Evolutionary conservation across 768 basidiomycete genomes (phyloP), one percentile per base, ranked within the genome.

Genomic region (Panaeolus cyanescens): DNA sequence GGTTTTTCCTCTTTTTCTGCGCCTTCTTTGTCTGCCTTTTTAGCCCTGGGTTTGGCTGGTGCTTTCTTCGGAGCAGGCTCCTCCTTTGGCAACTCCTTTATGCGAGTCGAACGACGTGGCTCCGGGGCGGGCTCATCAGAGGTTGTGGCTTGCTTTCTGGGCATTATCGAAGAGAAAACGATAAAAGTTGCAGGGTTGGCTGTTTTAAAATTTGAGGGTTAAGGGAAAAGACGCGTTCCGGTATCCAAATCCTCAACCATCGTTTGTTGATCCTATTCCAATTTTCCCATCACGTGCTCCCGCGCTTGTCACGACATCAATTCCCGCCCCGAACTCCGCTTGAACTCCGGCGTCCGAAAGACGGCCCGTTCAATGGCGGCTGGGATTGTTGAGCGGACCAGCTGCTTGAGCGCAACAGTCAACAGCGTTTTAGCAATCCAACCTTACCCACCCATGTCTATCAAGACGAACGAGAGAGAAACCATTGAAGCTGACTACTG

Each of bases 61-160:
- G 84, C 75, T 72, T 87, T 90, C 83, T 88, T 90, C 15, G 73
- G 75, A 34, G 72, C 70, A 5, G 77, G 73, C 37, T 72, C 86
- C 1, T 76, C 70, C 72, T 87, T 89, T 58, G 87, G 88, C 61
- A 84, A 81, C 28, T 87, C 88, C 73, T 91, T 91, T 76, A 92
- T 90, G 68, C 90, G 87, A 32, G 83, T 75, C 7, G 89, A 91
- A 75, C 90, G 90, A 72, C 90, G 89, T 34, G 89, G 89, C 69
- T 78, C 80, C 5, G 74, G 60, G 9, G 71, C 55, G 40, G 80
- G 79, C 42, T 76, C 75, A 25, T 78, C 74, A 55, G 77, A 71
- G 50, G 83, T 65, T 54, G 80, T 74, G 28, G 84, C 84, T 54
- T 88, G 81, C 84, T 90, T 91, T 68, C 89, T 85, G 64, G 90